Percentiles rank a stretch among this genome's conserved stretches.
phyloP scores from a whole-genome alignment of 2,329 filamentous ascomycete genomes.

The Trichoderma polysporum region DNA sequence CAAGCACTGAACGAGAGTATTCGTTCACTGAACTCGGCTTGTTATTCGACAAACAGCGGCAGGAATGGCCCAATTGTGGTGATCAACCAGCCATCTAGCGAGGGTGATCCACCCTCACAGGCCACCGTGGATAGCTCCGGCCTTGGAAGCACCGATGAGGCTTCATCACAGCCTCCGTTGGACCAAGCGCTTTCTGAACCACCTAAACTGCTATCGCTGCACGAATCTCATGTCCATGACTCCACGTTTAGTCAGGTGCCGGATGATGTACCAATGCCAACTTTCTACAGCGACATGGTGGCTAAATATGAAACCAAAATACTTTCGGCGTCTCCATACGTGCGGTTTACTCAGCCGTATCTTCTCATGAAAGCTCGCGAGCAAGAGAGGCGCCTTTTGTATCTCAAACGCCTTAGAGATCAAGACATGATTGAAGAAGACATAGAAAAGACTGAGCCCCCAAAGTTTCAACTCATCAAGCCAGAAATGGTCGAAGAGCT shows the following conservation, averaged over 20 bases:
- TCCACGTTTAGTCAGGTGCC: slow-evolving; percentile 60
- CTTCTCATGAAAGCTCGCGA: slow-evolving; percentile 88
- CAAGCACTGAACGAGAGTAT: slow-evolving; percentile 43
- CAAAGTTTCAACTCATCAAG: slow-evolving; percentile 85
- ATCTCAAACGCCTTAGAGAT: slow-evolving; percentile 79
- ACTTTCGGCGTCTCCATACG: slow-evolving; percentile 91
- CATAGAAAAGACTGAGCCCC: slow-evolving; percentile 61
- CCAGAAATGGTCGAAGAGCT: slow-evolving; percentile 93
- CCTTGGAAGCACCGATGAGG: slow-evolving; percentile 31
- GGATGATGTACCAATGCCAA: slow-evolving; percentile 80
- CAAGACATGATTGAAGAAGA: slow-evolving; percentile 62
- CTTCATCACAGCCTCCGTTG: slow-evolving; percentile 29
- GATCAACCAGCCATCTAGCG: slow-evolving; percentile 38
- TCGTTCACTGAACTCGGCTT: slow-evolving; percentile 33
- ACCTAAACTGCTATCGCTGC: slow-evolving; percentile 37
- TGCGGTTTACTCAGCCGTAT: slow-evolving; percentile 92
- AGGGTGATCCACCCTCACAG: slow-evolving; percentile 41
- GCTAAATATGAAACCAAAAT: slow-evolving; percentile 91
- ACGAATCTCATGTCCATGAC: slow-evolving; percentile 45
- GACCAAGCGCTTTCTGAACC: slow-evolving; percentile 29
- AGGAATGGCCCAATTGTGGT: slow-evolving; percentile 33
- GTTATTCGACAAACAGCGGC: slow-evolving; percentile 30
- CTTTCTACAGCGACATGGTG: slow-evolving; percentile 93
- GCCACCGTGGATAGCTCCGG: slow-evolving; percentile 33
- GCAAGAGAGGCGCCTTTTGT: slow-evolving; percentile 79